Conservation (phyloP, 306 rosid genomes). For the Casuarina equisetifolia region DNA sequence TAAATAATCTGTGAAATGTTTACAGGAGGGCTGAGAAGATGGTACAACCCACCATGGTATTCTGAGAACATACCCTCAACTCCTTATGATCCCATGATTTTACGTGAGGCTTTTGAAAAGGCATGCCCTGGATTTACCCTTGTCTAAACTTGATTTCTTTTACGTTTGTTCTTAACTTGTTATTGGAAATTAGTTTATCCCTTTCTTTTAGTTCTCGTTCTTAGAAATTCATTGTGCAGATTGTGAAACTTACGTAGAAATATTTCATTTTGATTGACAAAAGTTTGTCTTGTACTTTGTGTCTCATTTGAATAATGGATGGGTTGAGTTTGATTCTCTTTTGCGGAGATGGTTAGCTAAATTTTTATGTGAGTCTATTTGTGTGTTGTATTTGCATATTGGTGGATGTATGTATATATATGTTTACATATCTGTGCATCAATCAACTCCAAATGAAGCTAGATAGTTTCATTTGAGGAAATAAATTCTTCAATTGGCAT, state of each 20-base stretch:
- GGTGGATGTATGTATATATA: not conserved
- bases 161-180: not conserved
- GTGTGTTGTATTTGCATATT: no score
- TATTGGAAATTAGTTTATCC: not conserved
- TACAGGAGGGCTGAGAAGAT: constrained; percentile 85
- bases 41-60: constrained; percentile 94
- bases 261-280: not conserved
- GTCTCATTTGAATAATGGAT: not conserved
- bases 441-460: not conserved
- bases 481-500: not conserved
- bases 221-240: not conserved
- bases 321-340: constrained; percentile 9
- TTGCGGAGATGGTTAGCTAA: not conserved
- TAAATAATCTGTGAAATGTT: constrained; percentile 25
- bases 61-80: constrained; percentile 67
- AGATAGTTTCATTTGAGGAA: not conserved
- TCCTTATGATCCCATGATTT: constrained; percentile 60
- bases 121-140: constrained; percentile 39
- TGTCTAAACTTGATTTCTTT: constrained; percentile 1
- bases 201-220: not conserved
- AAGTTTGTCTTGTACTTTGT: not conserved
- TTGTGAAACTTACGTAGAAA: not conserved
- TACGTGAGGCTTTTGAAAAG: constrained; percentile 83
- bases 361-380: not conserved
- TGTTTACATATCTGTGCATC: not conserved